Conservation (phyloP, 208 protist species). For the Leishmania braziliensis region DNA sequence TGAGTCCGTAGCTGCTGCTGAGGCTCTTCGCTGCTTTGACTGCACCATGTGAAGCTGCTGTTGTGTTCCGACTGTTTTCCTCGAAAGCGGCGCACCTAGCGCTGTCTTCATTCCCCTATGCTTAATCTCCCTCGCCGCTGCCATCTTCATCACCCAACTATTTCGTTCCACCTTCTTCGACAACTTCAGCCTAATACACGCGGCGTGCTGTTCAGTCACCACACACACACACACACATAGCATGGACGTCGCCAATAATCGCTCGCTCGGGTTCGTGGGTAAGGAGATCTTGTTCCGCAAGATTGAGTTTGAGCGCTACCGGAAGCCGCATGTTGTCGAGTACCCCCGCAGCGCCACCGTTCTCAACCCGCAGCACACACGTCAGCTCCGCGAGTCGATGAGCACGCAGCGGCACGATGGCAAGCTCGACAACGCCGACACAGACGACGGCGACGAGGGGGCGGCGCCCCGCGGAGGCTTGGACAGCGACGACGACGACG, state of each 20-base stretch:
- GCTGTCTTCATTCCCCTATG: background rate
- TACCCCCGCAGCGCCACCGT: conserved; percentile 90
- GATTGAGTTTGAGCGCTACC: conserved; percentile 87
- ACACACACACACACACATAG: conserved; percentile 11
- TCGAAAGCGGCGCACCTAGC: background rate
- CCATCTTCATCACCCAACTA: no score
- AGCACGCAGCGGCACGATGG: background rate
- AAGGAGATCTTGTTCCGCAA: conserved; percentile 68
- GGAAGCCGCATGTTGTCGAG: conserved; percentile 76
- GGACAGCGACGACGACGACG: conserved; percentile 41
- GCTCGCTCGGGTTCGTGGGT: conserved; percentile 55
- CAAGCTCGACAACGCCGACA: conserved; percentile 8
- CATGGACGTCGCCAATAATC: conserved; percentile 60
- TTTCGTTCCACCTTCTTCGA: background rate
- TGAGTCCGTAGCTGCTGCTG: background rate
- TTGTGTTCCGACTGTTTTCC: background rate
- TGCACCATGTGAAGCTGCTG: background rate
- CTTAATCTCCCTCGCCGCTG: background rate
- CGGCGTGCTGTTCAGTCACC: background rate
- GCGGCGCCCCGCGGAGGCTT: background rate
- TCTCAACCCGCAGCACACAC: conserved; percentile 85
- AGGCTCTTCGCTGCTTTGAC: background rate
- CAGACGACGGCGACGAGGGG: conserved; percentile 13
- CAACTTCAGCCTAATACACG: conserved; percentile 2
- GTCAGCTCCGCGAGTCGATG: conserved; percentile 28